These are phyloP conservation scores for Colletotrichum nymphaeae DNA, from an alignment of 2,329 filamentous ascomycete genomes.

Conservation along the genomic window DNA sequence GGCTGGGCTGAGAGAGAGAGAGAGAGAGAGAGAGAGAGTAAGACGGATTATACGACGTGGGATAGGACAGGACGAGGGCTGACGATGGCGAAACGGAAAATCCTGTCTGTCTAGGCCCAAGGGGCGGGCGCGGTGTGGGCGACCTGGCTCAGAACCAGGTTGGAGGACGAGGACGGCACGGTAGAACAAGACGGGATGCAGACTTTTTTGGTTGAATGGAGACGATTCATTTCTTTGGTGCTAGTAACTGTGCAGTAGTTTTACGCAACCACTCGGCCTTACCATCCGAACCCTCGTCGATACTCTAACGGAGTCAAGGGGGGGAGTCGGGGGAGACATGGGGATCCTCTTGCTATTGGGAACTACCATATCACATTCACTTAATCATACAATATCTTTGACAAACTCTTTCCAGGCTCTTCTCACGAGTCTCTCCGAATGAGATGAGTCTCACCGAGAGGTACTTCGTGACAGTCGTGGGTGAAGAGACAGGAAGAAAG, in stretches of 20 bases:
- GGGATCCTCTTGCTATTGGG: not conserved
- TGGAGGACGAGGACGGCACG: not conserved
- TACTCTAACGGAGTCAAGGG: not conserved
- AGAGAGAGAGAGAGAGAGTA: not conserved
- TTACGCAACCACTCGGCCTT: not conserved
- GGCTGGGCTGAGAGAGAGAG: not conserved
- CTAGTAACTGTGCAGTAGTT: not conserved
- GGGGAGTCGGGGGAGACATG: not conserved
- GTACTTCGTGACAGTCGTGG: not conserved
- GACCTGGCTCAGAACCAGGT: not conserved
- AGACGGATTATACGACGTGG: not conserved
- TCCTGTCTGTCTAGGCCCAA: not conserved
- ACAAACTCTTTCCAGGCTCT: not conserved
- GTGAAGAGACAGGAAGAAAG: not conserved
- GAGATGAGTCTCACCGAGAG: not conserved
- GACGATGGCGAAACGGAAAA: not conserved
- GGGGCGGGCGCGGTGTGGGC: not conserved
- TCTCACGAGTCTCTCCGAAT: not conserved
- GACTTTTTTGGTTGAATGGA: not conserved
- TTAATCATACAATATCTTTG: constrained; percentile 1
- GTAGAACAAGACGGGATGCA: not conserved
- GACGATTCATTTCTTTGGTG: constrained; percentile 7
- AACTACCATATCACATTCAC: not conserved
- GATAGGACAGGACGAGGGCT: not conserved
- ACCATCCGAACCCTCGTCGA: not conserved